Evolutionary conservation across 2,329 filamentous ascomycete genomes (phyloP), one percentile per base, ranked within the genome.

Genomic region (Apiospora malaysiana): DNA sequence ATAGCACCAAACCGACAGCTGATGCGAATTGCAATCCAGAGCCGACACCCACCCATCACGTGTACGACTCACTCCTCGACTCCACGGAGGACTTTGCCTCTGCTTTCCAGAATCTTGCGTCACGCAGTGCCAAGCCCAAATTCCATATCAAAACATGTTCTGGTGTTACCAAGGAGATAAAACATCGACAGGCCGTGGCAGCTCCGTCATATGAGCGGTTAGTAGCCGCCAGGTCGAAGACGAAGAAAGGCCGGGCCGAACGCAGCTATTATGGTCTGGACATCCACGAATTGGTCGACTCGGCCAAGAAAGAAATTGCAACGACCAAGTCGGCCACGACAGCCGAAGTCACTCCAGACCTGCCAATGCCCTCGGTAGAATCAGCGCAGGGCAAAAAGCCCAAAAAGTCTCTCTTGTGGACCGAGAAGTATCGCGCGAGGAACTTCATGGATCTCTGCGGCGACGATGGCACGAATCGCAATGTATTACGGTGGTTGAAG

Each of bases 381-480:
- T 73, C 73, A 3, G 43, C 70, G 43, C 68, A 76, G 1, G 56
- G 66, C 70, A 86, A 83, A 72, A 86, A 83, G 72, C 77, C 81
- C 0, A 86, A 83, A 71, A 84, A 82, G 73, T 87, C 89, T 0
- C 81, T 94, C 43, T 85, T 99, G 78, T 99, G 96, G 96, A 97
- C 95, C 0, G 96, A 99, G 79, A 99, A 99, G 80, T 99, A 99
- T 79, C 91, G 96, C 46, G 96, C 96, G 40, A 90, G 90, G 72
- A 95, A 91, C 76, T 99, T 98, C 77, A 93, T 95, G 76, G 96
- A 99, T 76, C 86, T 99, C 0, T 94, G 97, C 66, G 97, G 97
- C 40, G 96, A 99, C 76, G 96, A 99, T 79, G 88, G 94, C 63
- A 98, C 95, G 37, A 97, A 99, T 81, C 90, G 96, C 72, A 88